Evolutionary conservation across 176 grass and related monocot genomes (phyloP), one percentile per base, ranked within the genome.

Genomic region (Luzula sylvatica): DNA sequence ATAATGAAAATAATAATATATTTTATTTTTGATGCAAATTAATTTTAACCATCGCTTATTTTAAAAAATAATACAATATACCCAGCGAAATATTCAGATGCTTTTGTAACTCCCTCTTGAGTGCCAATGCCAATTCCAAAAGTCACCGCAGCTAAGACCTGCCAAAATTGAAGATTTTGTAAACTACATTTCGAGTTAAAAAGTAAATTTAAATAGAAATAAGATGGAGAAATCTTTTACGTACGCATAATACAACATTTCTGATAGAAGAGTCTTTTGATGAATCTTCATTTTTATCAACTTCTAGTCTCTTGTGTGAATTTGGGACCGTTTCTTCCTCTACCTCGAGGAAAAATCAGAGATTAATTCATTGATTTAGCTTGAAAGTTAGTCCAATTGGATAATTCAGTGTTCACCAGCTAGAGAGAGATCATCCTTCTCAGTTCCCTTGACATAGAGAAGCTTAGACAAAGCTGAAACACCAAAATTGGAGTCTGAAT

Each of bases 1-100:
- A 51, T n/a, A n/a, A n/a, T n/a, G 71, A 29, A 56, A 42, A 5
- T 52, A 24, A 16, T 16, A 28, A 24, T 23, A 65, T 70, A 59
- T 15, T 17, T 0, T 46, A 46, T 17, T n/a, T 46, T 46, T 15
- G 9, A 5, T 14, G 15, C 43, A 46, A 14, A 40, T 40, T 6
- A 6, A 11, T 5, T 14, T 12, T 14, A 1, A 17, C 15, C 11
- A 5, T 19, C 27, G 20, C 19, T 56, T 19, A 30, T 8, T 26
- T 63, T 3, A 47, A 65, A 55, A 50, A 41, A 71, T 65, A 19
- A 75, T 41, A 42, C 14, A 6, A 72, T 53, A 66, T 68, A 98
- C 92, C 92, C 92, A 63, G 92, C 68, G 71, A 98, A 98, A 70
- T 73, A 98, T 46, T 98, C 85, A 9, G 92, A 90, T 41, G 92